Evolutionary conservation across 495 filamentous ascomycete species (phyloP).

Genomic region (Daldinia vernicosa): DNA sequence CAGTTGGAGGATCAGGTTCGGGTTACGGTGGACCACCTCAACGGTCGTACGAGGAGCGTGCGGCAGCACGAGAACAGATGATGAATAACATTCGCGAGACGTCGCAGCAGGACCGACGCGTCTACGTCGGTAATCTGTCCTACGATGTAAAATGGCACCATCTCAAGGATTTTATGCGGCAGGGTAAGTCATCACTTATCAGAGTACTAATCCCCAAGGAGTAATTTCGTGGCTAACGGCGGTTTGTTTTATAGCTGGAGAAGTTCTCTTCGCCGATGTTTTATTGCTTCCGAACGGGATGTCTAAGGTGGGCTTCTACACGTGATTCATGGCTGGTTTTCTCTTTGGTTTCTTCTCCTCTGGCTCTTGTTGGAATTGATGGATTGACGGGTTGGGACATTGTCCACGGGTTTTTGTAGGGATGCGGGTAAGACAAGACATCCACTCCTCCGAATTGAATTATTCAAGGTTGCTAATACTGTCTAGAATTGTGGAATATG

Average conservation of each 20-base stretch:
- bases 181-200: conserved; percentile 72
- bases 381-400: conserved; percentile 99
- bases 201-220: neutral
- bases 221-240: conserved; percentile 14
- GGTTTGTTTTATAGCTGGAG: conserved; percentile 74
- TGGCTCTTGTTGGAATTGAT: conserved; percentile 89
- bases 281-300: conserved; percentile 99
- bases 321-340: conserved; percentile 87
- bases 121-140: conserved; percentile 98
- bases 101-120: conserved; percentile 97
- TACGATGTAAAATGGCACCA: conserved; percentile 99
- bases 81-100: conserved; percentile 91
- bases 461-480: conserved; percentile 5
- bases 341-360: conserved; percentile 70
- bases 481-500: conserved; percentile 99
- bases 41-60: conserved; percentile 83
- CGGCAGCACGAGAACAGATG: conserved; percentile 89
- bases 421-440: conserved; percentile 90
- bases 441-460: neutral
- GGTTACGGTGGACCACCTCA: conserved; percentile 70
- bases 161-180: conserved; percentile 99
- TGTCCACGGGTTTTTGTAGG: conserved; percentile 92
- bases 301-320: conserved; percentile 99
- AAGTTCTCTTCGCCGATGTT: conserved; percentile 99
- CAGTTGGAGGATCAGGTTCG: conserved; percentile 68